These are phyloP conservation scores for Cyclostephanos invisitatus DNA, from an alignment of 108 stramenopile genomes.

Conservation along the genomic window DNA sequence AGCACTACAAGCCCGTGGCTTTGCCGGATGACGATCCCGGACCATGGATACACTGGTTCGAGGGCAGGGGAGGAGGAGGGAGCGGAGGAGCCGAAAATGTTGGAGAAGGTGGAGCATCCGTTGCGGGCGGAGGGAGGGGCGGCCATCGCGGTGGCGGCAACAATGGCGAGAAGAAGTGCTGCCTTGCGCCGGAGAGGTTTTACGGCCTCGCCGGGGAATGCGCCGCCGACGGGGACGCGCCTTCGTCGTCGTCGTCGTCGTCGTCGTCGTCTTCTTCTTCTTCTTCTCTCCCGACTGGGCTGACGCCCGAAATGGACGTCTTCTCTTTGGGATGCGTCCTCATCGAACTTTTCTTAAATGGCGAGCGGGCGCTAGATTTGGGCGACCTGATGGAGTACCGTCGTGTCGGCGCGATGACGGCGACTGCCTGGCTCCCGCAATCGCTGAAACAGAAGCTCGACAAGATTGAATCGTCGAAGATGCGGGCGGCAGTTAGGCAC, in stretches of 20 bases:
- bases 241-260: neutral
- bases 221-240: constrained; percentile 9
- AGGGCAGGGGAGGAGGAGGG: constrained; percentile 47
- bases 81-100: constrained; percentile 14
- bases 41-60: constrained; percentile 93
- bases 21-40: constrained; percentile 95
- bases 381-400: constrained; percentile 90
- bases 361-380: constrained; percentile 91
- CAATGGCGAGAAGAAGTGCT: constrained; percentile 85
- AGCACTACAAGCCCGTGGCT: constrained; percentile 78
- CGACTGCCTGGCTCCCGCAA: constrained; percentile 29
- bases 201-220: constrained; percentile 33
- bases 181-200: constrained; percentile 95
- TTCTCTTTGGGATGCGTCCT: constrained; percentile 97
- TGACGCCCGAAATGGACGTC: constrained; percentile 93
- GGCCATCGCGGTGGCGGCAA: constrained; percentile 15
- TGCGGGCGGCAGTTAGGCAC: constrained; percentile 82
- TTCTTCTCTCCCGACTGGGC: constrained; percentile 22
- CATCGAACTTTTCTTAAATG: constrained; percentile 93
- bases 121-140: neutral
- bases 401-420: constrained; percentile 15
- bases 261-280: constrained; percentile 1
- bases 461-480: constrained; percentile 81
- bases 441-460: constrained; percentile 80
- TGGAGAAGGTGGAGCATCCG: neutral